Evolutionary conservation across 345 rosid species (phyloP), one percentile per base, ranked within the genome.

Genomic region (Hypericum perforatum): DNA sequence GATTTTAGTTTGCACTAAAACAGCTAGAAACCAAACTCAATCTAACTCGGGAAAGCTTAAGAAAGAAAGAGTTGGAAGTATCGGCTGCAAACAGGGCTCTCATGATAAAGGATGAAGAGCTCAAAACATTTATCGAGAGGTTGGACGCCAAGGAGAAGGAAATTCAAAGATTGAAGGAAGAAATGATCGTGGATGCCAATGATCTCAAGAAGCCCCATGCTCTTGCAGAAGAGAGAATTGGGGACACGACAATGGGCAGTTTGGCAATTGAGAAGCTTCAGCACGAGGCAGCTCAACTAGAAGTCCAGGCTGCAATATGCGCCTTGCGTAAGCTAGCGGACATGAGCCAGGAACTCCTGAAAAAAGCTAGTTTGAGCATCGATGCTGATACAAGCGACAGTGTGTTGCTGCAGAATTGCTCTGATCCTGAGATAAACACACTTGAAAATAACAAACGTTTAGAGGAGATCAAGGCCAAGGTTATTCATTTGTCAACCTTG

Each of bases 211-310:
- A 63, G 79, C 75, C 82, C 43, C 80, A 80, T 52, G 71, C 78
- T 15, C 67, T 80, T 73, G 81, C 82, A 47, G 86, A 80, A 58
- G 89, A 77, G 71, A 76, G 85, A 70, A 49, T 79, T 1, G 85
- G 85, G 11, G 86, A 72, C 52, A 84, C 58, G 68, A 82, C 71
- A 39, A 49, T 77, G 16, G 89, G 91, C 38, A 84, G 79, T 10
- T 59, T 84, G 53, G 91, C 86, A 15, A 82, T 80, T 48, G 91
- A 84, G 78, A 80, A 79, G 70, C 94, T 86, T 56, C 80, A 90
- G 67, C 81, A 82, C 0, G 89, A 90, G 64, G 89, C 89, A 46
- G 86, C 85, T 46, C 75, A 82, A 59, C 79, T 84, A 41, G 94
- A 86, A 72, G 84, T 77, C 13, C 94, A 84, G 74, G 91, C 94